These are phyloP conservation scores for Amyloporia xantha DNA, from an alignment of 768 basidiomycete genomes.

Conservation along the genomic window DNA sequence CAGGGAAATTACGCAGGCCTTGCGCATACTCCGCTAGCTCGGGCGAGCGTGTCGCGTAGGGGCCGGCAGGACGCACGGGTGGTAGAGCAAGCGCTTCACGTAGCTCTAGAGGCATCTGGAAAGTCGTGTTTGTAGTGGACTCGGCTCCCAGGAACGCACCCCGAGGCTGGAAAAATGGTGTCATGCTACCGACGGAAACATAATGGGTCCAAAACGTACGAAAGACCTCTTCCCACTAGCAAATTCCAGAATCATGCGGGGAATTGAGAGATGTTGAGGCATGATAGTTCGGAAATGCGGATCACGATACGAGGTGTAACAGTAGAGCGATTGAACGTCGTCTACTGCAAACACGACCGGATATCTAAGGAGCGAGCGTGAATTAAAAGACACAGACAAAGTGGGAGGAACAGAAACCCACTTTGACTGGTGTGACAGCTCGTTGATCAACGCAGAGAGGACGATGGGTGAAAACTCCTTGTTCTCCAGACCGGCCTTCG, in stretches of 20 bases:
- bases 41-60: conserved; percentile 50
- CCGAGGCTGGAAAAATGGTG: conserved; percentile 36
- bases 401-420: conserved; percentile 35
- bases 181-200: neutral
- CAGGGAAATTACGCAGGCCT: conserved; percentile 43
- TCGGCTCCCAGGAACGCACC: conserved; percentile 73
- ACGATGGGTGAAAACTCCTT: conserved; percentile 46
- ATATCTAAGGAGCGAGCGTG: conserved; percentile 33
- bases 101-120: conserved; percentile 56
- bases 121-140: conserved; percentile 52
- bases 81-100: conserved; percentile 50
- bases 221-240: conserved; percentile 64
- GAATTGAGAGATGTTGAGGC: conserved; percentile 73
- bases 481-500: conserved; percentile 51
- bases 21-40: conserved; percentile 45
- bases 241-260: conserved; percentile 72
- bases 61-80: conserved; percentile 35
- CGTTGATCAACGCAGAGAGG: conserved; percentile 50
- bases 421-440: conserved; percentile 59
- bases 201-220: conserved; percentile 36
- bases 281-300: conserved; percentile 64
- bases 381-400: neutral
- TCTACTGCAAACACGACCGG: conserved; percentile 84
- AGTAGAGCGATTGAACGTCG: conserved; percentile 80
- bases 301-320: conserved; percentile 61